phyloP scores from a whole-genome alignment of 352 stramenopile species.

The Phytopythium litorale region DNA sequence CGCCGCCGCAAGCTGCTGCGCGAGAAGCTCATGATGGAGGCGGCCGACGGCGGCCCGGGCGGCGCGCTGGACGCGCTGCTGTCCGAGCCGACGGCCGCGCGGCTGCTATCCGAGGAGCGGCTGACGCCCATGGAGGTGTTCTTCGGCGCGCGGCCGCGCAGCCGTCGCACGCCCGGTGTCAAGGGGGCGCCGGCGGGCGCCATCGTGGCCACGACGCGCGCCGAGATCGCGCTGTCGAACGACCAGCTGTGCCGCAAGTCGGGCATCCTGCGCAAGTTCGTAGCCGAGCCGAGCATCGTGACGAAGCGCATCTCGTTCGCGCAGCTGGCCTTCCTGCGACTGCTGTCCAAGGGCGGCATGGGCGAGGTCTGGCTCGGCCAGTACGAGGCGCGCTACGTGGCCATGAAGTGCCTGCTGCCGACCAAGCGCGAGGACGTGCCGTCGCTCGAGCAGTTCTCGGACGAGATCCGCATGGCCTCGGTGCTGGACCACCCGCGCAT shows the following conservation, averaged over 20 bases:
- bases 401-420: slow-evolving; percentile 74
- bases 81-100: slow-evolving; percentile 4
- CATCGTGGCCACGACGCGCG: slow-evolving; percentile 35
- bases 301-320: slow-evolving; percentile 74
- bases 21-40: slow-evolving; percentile 9
- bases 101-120: slow-evolving; percentile 17
- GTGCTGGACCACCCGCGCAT: slow-evolving; percentile 78
- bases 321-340: slow-evolving; percentile 64
- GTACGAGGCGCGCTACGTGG: slow-evolving; percentile 69
- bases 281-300: slow-evolving; percentile 62
- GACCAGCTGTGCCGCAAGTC: slow-evolving; percentile 62
- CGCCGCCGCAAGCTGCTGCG: slow-evolving; percentile 31
- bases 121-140: slow-evolving; percentile 55
- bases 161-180: slow-evolving; percentile 21
- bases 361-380: slow-evolving; percentile 82
- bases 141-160: slow-evolving; percentile 30
- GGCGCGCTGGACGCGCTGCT: slow-evolving; percentile 7
- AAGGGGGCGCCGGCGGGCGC: slow-evolving; percentile 19
- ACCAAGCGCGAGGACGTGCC: slow-evolving; percentile 55
- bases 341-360: slow-evolving; percentile 73
- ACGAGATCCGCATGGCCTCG: slow-evolving; percentile 80
- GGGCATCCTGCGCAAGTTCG: slow-evolving; percentile 47
- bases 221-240: slow-evolving; percentile 56
- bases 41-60: background rate
- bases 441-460: slow-evolving; percentile 69